phyloP scores from a whole-genome alignment of 108 stramenopile species.

The Cyclotella cryptica region DNA sequence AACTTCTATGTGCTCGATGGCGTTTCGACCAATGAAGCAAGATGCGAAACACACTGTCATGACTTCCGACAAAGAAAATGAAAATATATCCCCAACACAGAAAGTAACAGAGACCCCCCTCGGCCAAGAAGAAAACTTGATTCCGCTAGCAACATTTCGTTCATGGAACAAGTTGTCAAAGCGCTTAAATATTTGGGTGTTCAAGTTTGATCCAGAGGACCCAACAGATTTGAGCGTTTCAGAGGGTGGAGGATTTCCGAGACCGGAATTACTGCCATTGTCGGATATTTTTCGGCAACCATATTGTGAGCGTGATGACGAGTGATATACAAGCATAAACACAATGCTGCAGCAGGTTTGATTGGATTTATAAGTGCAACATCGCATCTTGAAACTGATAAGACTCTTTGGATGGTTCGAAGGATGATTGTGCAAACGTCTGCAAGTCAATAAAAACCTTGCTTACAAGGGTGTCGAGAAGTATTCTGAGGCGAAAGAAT shows the following conservation, averaged over 20 bases:
- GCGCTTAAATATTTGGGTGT: constrained; percentile 58
- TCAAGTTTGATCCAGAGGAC: constrained; percentile 52
- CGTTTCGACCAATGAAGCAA: constrained; percentile 11
- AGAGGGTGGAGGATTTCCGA: constrained; percentile 59
- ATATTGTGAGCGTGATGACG: neutral
- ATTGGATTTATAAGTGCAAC: too few species aligned
- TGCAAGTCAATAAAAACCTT: too few species aligned
- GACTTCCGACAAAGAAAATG: neutral
- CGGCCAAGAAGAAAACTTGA: constrained; percentile 21
- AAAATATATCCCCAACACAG: neutral
- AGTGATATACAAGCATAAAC: neutral
- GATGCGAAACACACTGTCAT: neutral
- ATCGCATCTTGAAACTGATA: too few species aligned
- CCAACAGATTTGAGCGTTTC: constrained; percentile 50
- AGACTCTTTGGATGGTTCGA: too few species aligned
- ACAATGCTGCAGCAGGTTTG: too few species aligned
- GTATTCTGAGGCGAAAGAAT: too few species aligned
- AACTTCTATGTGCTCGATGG: constrained; percentile 8
- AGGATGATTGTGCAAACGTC: too few species aligned
- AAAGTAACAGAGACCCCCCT: neutral
- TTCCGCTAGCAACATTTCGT: constrained; percentile 52
- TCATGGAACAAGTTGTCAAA: constrained; percentile 58
- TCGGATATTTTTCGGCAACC: constrained; percentile 51
- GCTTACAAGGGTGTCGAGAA: too few species aligned
- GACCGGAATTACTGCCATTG: constrained; percentile 59